Evolutionary conservation across 2,329 filamentous ascomycete species (phyloP).

Genomic region (Trichoderma sp.): DNA sequence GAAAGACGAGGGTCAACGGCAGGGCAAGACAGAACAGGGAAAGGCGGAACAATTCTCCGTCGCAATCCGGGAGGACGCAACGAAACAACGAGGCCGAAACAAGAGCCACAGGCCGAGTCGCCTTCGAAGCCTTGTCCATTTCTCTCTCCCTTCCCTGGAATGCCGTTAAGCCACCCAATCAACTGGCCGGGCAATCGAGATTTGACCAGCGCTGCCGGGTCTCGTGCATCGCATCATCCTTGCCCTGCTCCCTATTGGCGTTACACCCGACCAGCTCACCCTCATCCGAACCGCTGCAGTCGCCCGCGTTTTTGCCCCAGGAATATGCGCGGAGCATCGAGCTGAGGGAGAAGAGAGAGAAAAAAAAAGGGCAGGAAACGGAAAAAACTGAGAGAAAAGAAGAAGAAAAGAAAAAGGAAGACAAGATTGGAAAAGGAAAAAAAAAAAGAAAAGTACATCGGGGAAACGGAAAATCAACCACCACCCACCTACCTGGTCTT

Average conservation of each 20-base stretch:
- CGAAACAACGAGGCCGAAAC: background rate
- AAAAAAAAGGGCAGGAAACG: background rate
- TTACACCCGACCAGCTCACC: slow-evolving; percentile 12
- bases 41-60: slow-evolving; percentile 18
- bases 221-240: background rate
- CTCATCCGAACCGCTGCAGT: slow-evolving; percentile 3
- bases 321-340: background rate
- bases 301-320: background rate
- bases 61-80: background rate
- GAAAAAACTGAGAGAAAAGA: background rate
- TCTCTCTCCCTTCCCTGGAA: slow-evolving; percentile 5
- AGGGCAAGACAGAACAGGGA: background rate
- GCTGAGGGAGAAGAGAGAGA: background rate
- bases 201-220: slow-evolving; percentile 6
- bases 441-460: too few relatives aligned
- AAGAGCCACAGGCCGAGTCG: background rate
- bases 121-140: background rate
- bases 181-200: slow-evolving; percentile 2
- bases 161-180: slow-evolving; percentile 4
- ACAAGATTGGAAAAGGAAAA: background rate
- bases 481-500: background rate
- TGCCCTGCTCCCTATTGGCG: background rate
- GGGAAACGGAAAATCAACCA: background rate
- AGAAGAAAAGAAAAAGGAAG: background rate
- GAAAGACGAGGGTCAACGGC: background rate